These are phyloP conservation scores for Tuctoria greenei DNA, from an alignment of 176 grass and related monocot species.

Conservation along the genomic window DNA sequence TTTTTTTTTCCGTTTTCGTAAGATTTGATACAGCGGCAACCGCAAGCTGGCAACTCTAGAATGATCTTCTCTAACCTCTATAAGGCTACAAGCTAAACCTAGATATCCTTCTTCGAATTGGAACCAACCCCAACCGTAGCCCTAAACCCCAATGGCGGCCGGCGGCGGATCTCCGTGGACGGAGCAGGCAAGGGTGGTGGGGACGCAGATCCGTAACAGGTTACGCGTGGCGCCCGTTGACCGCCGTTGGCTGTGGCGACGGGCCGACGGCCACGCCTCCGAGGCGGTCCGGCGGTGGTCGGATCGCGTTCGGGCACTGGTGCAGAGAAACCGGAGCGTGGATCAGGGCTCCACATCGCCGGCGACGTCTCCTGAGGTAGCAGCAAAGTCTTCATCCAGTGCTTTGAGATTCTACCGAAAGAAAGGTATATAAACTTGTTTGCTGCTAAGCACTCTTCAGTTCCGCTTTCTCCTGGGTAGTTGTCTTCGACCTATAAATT, in stretches of 20 bases:
- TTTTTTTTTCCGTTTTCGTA: background rate
- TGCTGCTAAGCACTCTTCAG: background rate
- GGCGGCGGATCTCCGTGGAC: slow-evolving; percentile 59
- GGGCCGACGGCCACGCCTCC: slow-evolving; percentile 35
- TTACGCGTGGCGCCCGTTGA: slow-evolving; percentile 71
- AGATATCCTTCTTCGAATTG: background rate
- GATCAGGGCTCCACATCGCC: slow-evolving; percentile 19
- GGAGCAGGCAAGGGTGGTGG: slow-evolving; percentile 60
- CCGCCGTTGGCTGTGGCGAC: slow-evolving; percentile 51
- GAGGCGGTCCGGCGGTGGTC: slow-evolving; percentile 59
- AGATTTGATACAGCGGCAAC: background rate
- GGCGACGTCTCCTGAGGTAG: background rate
- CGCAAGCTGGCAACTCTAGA: background rate
- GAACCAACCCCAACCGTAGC: slow-evolving; percentile 8
- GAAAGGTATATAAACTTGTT: slow-evolving; percentile 50
- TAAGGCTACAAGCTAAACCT: slow-evolving; percentile 1
- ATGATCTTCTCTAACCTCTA: background rate
- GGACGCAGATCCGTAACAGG: slow-evolving; percentile 70
- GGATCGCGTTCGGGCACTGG: slow-evolving; percentile 45
- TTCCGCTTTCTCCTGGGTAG: background rate
- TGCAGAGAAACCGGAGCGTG: slow-evolving; percentile 14
- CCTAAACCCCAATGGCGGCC: slow-evolving; percentile 48
- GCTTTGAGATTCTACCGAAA: slow-evolving; percentile 71
- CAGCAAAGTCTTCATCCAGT: slow-evolving; percentile 35
- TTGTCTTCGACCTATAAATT: background rate